These are phyloP conservation scores for Talaromyces sp. DNA, from an alignment of 2,329 filamentous ascomycete genomes.

Conservation along the genomic window DNA sequence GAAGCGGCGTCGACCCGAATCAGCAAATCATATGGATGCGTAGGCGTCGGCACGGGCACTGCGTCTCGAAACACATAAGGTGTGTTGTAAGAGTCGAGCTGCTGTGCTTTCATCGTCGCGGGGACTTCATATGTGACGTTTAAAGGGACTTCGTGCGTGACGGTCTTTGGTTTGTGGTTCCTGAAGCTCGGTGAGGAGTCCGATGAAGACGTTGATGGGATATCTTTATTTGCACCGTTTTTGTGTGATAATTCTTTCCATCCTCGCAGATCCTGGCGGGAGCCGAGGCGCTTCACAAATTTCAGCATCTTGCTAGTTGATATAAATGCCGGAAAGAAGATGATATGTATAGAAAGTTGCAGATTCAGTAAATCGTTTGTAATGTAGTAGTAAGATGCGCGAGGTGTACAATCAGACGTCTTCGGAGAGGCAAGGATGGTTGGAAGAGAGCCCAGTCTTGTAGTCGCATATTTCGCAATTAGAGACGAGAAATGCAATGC, in stretches of 20 bases:
- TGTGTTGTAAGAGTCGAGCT: constrained; percentile 22
- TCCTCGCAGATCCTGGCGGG: constrained; percentile 8
- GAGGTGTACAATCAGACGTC: not conserved
- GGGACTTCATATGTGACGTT: constrained; percentile 12
- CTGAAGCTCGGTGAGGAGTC: constrained; percentile 43
- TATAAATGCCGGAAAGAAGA: not conserved
- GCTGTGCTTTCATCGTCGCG: constrained; percentile 22
- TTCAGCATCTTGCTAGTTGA: not conserved
- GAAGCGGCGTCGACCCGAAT: constrained; percentile 45
- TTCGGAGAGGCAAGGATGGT: not conserved
- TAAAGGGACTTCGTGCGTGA: constrained; percentile 10
- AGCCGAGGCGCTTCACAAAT: constrained; percentile 31
- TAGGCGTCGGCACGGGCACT: constrained; percentile 34
- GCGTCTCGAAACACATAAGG: constrained; percentile 21
- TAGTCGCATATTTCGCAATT: constrained; percentile 5
- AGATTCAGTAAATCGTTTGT: not conserved
- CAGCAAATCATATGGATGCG: constrained; percentile 40
- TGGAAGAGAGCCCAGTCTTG: not conserved
- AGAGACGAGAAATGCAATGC: not conserved
- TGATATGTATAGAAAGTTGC: not conserved
- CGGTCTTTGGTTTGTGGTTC: not conserved
- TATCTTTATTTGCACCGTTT: constrained; percentile 45
- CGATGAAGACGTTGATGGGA: constrained; percentile 55
- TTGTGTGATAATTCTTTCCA: constrained; percentile 31
- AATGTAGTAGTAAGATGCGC: not conserved